Base-by-base conservation (phyloP, 2,329 filamentous ascomycete genomes). In the Calonectria hawksworthii region DNA sequence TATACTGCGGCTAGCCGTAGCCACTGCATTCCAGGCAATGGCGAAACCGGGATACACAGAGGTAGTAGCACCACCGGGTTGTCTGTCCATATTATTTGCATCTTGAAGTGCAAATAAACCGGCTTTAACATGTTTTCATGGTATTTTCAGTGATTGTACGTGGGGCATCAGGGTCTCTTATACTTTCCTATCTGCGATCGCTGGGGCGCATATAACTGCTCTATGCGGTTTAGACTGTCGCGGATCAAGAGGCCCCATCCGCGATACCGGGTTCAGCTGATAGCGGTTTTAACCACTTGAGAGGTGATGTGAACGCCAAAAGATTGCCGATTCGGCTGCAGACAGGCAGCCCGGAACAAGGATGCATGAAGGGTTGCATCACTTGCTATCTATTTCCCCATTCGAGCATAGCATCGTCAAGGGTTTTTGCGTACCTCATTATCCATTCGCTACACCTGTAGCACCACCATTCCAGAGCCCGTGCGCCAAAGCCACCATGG, bases 311-410 rank as follows among this genome's bases (percentile, higher is more conserved):
- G 52, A n/a, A 16, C 23, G 13, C 56, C 26, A 38, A 38, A 26
- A 63, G 23, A 41, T 23, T 23, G n/a, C 52, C 66, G 32, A 21
- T 41, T 21, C 21, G 21, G 21, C 38, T 41, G 26, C 11, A 47
- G 14, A 26, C 23, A 38, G 18, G 8, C 44, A 38, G 18, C 32
- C 16, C 5, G 52, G 41, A 32, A 30, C 59, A 52, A 56, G 47
- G 47, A 34, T 50, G 50, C 7, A 34, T 23, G 34, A 63, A 26
- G 61, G 61, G 70, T 61, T 30, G 52, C 14, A 56, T 61, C 51
- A 34, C n/a, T 18, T 72, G 70, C 50, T 72, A 72, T 72, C 70
- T 72, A 72, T 67, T 26, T 26, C 16, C 70, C 63, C 14, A 30
- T 72, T 72, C 52, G 52, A 67, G 70, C 13, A 51, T 72, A 72